Evolutionary conservation across 306 rosid species (phyloP).

Genomic region (Dryas octopetala): DNA sequence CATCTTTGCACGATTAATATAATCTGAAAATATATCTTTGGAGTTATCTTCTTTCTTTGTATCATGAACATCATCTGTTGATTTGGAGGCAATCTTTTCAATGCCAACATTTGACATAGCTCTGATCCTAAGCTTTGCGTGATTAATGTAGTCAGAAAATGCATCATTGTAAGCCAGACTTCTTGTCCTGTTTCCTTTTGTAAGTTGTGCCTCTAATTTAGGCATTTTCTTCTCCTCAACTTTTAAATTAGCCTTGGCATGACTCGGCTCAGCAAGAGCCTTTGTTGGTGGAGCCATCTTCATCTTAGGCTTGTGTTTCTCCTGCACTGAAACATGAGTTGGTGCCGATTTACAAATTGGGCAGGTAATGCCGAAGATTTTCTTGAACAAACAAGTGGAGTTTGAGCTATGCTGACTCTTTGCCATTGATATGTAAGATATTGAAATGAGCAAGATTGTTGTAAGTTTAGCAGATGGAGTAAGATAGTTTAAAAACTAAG

Average conservation of each 20-base stretch:
- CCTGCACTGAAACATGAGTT: not conserved
- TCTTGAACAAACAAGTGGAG: slow-evolving; percentile 15
- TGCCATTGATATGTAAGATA: not conserved
- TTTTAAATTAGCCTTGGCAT: not conserved
- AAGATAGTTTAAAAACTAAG: not conserved
- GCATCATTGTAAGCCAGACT: slow-evolving; percentile 9
- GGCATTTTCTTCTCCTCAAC: not conserved
- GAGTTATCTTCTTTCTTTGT: slow-evolving; percentile 4
- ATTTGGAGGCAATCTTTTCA: not conserved
- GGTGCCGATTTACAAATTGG: slow-evolving; percentile 1
- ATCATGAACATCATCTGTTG: slow-evolving; percentile 10
- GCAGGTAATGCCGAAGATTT: not conserved
- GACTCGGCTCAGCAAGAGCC: not conserved
- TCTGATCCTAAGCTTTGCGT: slow-evolving; percentile 14
- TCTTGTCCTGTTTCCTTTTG: slow-evolving; percentile 5
- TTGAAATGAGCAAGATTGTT: not conserved
- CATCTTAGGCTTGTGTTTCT: not conserved
- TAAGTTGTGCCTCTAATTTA: slow-evolving; percentile 1
- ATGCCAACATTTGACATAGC: slow-evolving; percentile 8
- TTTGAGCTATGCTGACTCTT: slow-evolving; percentile 3
- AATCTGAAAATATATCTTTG: slow-evolving; percentile 15
- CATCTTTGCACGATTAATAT: slow-evolving; percentile 19
- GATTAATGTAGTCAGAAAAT: slow-evolving; percentile 29
- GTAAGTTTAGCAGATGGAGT: not conserved
- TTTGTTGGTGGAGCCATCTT: not conserved